Conservation (phyloP, 2,329 filamentous ascomycete genomes). For the Apiospora rasikravindrae region DNA sequence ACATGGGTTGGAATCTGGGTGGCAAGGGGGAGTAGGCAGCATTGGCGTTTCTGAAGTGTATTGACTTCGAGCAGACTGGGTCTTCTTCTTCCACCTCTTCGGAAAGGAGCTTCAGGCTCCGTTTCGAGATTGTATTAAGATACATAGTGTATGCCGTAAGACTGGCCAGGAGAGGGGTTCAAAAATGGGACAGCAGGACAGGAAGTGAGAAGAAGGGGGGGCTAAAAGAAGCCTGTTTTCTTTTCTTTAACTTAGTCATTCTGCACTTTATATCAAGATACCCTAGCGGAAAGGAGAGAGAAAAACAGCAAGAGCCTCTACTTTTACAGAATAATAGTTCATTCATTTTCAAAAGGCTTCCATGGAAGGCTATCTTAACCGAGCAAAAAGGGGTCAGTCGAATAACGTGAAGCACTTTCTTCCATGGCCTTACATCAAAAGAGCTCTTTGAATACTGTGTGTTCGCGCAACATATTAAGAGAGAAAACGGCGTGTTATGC, state of each 20-base stretch:
- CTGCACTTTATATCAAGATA: slow-evolving; percentile 1
- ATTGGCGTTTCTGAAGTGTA: not conserved
- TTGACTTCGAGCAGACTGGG: not conserved
- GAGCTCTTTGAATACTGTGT: not conserved
- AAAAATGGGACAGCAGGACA: not conserved
- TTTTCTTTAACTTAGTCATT: not conserved
- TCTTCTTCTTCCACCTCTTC: not conserved
- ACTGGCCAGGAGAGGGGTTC: not conserved
- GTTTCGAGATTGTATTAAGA: not conserved
- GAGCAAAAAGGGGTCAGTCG: not conserved
- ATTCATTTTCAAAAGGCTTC: not conserved
- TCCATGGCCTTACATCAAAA: not conserved
- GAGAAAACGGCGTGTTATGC: not conserved
- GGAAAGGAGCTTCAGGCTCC: not conserved
- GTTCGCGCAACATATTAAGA: not conserved
- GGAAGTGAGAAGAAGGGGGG: not conserved
- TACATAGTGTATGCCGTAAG: not conserved
- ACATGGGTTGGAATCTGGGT: not conserved
- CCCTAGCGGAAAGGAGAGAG: not conserved
- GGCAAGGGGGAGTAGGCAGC: not conserved
- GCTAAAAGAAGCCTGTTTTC: not conserved
- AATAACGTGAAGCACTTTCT: not conserved
- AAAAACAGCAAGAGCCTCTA: not conserved
- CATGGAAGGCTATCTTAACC: not conserved
- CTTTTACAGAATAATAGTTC: not conserved